Percentiles rank a stretch among this genome's conserved stretches.
These are phyloP conservation scores for Malus orientalis DNA, from an alignment of 306 rosid species.

Conservation along the genomic window DNA sequence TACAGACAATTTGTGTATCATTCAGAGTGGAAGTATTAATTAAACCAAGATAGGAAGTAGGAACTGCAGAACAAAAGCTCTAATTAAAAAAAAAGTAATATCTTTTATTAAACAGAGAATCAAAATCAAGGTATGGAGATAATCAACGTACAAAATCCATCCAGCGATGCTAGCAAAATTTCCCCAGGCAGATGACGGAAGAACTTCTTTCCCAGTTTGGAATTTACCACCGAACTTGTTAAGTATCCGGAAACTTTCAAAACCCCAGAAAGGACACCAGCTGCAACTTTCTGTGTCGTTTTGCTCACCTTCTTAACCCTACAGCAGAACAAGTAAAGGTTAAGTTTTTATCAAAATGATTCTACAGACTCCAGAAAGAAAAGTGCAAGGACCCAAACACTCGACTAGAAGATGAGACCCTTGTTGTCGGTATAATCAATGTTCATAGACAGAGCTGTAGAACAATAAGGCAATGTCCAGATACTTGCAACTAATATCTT, in stretches of 20 bases:
- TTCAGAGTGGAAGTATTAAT: neutral
- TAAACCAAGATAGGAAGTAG: neutral
- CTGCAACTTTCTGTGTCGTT: constrained; percentile 87
- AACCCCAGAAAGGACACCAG: constrained; percentile 78
- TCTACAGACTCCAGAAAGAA: neutral
- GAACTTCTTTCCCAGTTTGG: constrained; percentile 44
- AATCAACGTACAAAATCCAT: constrained; percentile 40
- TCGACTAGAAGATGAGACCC: neutral
- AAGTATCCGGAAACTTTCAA: constrained; percentile 41
- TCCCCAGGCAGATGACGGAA: constrained; percentile 44
- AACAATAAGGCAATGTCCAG: neutral
- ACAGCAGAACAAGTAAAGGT: constrained; percentile 13
- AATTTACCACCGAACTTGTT: constrained; percentile 62
- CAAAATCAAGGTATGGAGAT: neutral
- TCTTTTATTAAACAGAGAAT: neutral
- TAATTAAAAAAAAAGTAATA: neutral
- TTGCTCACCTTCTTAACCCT: constrained; percentile 90
- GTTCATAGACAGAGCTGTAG: neutral
- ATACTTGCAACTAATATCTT: neutral
- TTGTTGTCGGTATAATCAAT: neutral
- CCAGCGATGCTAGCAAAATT: constrained; percentile 40
- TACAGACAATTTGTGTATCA: neutral
- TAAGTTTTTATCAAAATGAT: neutral
- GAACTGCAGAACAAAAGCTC: neutral
- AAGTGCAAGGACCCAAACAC: neutral